Percentiles rank a stretch among this genome's conserved stretches.
Conservation (phyloP, 2,329 filamentous ascomycete genomes). For the Aureobasidium melanogenum region DNA sequence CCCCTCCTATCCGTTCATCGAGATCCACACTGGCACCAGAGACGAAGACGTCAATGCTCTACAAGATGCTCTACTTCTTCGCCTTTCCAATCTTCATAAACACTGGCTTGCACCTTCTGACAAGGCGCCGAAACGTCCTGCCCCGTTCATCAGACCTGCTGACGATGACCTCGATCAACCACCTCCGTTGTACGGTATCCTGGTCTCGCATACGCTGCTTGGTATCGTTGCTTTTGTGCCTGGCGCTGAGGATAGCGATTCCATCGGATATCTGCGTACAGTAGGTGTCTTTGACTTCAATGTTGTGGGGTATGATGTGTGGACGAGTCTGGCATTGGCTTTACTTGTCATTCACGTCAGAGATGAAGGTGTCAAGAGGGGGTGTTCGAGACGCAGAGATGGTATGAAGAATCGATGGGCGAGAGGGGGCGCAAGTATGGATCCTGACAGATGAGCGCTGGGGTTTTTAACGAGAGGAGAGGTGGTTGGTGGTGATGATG, state of each 20-base stretch:
- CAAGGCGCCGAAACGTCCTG: constrained; percentile 14
- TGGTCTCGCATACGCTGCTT: constrained; percentile 45
- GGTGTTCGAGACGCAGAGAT: constrained; percentile 17
- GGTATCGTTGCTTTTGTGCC: constrained; percentile 44
- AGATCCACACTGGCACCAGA: constrained; percentile 33
- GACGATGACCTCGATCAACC: constrained; percentile 13
- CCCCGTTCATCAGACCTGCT: background rate
- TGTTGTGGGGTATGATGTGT: constrained; percentile 47
- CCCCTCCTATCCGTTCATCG: constrained; percentile 35
- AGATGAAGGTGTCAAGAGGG: constrained; percentile 40
- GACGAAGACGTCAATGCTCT: constrained; percentile 32
- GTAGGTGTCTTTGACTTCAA: constrained; percentile 47
- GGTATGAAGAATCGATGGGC: background rate
- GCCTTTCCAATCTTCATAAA: background rate
- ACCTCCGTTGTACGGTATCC: constrained; percentile 45
- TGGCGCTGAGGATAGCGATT: constrained; percentile 21
- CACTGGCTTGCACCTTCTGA: constrained; percentile 11
- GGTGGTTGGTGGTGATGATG: background rate
- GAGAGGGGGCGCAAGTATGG: no score
- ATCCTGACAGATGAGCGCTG: background rate
- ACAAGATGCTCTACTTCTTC: constrained; percentile 20
- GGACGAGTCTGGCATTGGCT: constrained; percentile 50
- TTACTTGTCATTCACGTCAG: constrained; percentile 47
- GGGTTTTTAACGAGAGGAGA: background rate
- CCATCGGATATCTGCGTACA: constrained; percentile 26